Base-by-base conservation (phyloP, 2,329 filamentous ascomycete genomes). In the Malbranchea cinnamomea region DNA sequence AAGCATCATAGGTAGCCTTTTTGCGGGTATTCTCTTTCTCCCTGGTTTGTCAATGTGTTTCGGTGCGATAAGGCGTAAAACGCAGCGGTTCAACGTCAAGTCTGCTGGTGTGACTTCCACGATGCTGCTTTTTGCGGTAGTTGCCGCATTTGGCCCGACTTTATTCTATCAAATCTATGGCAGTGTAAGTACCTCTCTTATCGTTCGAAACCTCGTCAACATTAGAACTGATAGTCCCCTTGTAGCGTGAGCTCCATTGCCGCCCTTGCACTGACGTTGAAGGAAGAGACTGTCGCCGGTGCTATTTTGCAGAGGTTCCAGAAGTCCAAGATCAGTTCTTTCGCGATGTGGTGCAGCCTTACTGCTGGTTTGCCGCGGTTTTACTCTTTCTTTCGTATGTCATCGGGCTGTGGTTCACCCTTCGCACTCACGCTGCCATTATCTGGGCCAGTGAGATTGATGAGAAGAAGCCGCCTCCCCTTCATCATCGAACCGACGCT, bases 121-220 rank as follows among this genome's bases (percentile, higher is more conserved):
- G 0, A 98, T 98, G 89, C 61, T 98, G 33, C 66, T 98, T 6
- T 98, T 98, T 50, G 87, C 89, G 14, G 80, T 92, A 22, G 89
- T 98, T 43, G 87, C 81, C 37, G 83, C 87, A 6, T 98, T 98
- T 54, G 79, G 87, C 0, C 89, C 89, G 2, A 98, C 89, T 0
- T 61, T 98, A 9, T 98, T 98, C 59, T 98, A 95, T 57, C 87
- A 98, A 49, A 93, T 98, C 39, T 95, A 95, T 53, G 91, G 89
- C 43, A 93, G 84, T 28, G 71, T 75, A 60, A 60, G 68, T 62
- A 13, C 22, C 17, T 22, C 15, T 23, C 7, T 10, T 7, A n/a
- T n/a, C n/a, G n/a, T 11, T 21, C 23, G 13, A 3, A 14, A n/a
- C 20, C 10, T 15, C 23, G n/a, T 13, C 10, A 22, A 13, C 28